A percentile compares a stretch with the other conserved stretches of the same genome.
phyloP scores from a whole-genome alignment of 2,329 filamentous ascomycete genomes.

The Colletotrichum neosansevieriae region DNA sequence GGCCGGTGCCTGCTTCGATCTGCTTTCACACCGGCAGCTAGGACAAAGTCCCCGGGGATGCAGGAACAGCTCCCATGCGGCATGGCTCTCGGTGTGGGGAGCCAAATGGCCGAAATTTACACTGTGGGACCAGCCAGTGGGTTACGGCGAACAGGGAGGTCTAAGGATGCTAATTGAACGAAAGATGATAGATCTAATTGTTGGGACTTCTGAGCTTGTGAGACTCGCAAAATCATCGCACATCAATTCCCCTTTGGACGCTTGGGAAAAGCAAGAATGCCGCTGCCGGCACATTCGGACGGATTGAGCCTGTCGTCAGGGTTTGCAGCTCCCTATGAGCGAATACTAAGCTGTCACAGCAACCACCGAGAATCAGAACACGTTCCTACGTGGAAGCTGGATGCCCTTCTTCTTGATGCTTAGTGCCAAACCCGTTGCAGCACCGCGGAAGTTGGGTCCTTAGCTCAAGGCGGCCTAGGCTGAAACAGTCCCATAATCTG shows the following conservation, averaged over 20 bases:
- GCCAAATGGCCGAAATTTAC: background rate
- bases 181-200: background rate
- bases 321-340: background rate
- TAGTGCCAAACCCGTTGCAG: background rate
- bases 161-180: background rate
- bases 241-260: background rate
- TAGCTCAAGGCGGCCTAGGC: background rate
- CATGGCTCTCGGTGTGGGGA: slow-evolving; percentile 19
- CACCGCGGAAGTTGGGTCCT: slow-evolving; percentile 3
- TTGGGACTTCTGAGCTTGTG: background rate
- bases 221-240: background rate
- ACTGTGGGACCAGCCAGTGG: slow-evolving; percentile 18
- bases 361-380: background rate
- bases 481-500: slow-evolving; percentile 15
- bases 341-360: background rate
- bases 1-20: background rate
- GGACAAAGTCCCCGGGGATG: slow-evolving; percentile 4
- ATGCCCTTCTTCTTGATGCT: background rate
- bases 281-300: background rate
- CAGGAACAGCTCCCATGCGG: slow-evolving; percentile 20
- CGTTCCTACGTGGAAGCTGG: no score
- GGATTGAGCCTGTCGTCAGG: no score
- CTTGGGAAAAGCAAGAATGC: background rate
- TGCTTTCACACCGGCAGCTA: slow-evolving; percentile 3
- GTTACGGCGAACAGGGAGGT: slow-evolving; percentile 15